Percentiles rank a stretch among this genome's conserved stretches.
These are phyloP conservation scores for Solanum chilense DNA, from an alignment of 257 asterid genomes.

Conservation along the genomic window DNA sequence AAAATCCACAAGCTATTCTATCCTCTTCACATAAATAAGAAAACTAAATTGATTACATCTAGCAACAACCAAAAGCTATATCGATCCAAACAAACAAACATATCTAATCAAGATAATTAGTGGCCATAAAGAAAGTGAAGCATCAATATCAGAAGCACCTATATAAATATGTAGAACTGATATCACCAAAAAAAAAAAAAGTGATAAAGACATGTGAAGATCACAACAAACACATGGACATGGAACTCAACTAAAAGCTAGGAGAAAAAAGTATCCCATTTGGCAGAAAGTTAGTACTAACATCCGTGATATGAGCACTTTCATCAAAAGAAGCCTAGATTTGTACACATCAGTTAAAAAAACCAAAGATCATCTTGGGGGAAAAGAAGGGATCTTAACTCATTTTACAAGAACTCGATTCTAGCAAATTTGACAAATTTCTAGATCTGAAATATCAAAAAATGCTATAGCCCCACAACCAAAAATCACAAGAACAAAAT, in stretches of 20 bases:
- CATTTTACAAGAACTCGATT: neutral
- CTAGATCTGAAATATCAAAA: neutral
- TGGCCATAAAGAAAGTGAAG: neutral
- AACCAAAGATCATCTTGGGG: neutral
- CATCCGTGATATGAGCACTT: neutral
- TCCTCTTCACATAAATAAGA: neutral
- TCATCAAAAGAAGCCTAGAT: slow-evolving; percentile 5
- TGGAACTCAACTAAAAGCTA: slow-evolving; percentile 13
- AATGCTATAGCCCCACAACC: neutral
- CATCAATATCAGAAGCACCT: neutral
- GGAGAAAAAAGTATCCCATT: neutral
- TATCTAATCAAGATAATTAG: neutral
- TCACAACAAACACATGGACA: slow-evolving; percentile 20
- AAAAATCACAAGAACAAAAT: neutral
- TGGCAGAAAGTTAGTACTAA: neutral
- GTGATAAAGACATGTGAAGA: neutral
- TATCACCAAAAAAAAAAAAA: neutral
- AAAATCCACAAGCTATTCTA: neutral
- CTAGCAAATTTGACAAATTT: neutral
- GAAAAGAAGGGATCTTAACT: neutral
- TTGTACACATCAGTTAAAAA: slow-evolving; percentile 1
- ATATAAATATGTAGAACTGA: neutral
- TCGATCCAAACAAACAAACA: neutral
- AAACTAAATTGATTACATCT: neutral
- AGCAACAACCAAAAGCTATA: neutral